Base-by-base conservation (phyloP, 306 rosid genomes). In the Urtica urens region DNA sequence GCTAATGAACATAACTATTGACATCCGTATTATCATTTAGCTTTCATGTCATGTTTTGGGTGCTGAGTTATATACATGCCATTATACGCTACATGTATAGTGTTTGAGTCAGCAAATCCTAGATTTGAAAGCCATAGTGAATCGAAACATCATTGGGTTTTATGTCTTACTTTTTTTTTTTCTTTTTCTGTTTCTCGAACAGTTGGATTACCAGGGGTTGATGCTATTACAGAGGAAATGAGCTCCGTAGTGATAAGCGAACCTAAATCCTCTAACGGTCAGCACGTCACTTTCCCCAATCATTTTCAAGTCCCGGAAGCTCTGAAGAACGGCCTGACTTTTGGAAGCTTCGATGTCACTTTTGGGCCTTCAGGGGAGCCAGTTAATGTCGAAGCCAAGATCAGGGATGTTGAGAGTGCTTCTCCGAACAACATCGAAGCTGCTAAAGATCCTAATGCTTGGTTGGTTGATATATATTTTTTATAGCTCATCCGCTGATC, bases 241-340 rank as follows among this genome's bases (percentile, higher is more conserved):
- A 39, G 57, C 34, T 21, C 70, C 59, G 73, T 61, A 49, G 58
- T 63, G 20, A 39, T 69, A 15, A 43, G 59, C 58, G 85, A 69
- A 52, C 62, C 25, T 39, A 67, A 59, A 29, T 30, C 38, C 28
- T 35, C 63, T 34, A 47, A 49, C 19, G 49, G 49, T 60, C 83
- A 75, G 52, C 83, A 52, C 29, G 93, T 81, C 55, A 76, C 83
- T 35, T 85, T 85, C 55, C 93, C 95, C 10, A 76, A 63, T 56
- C 85, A 85, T 72, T 81, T 85, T 65, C 78, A 73, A 70, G 93
- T 85, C 49, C 78, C 95, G 0, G 67, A 73, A 60, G 68, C 80
- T 56, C 49, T 81, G 48, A 85, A 79, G 64, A 79, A 61, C 59
- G 82, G 79, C 23, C 73, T 85, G 65, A 78, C 84, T 30, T 85